These are phyloP conservation scores for Venturia effusa DNA, from an alignment of 2,329 filamentous ascomycete species.

Conservation along the genomic window DNA sequence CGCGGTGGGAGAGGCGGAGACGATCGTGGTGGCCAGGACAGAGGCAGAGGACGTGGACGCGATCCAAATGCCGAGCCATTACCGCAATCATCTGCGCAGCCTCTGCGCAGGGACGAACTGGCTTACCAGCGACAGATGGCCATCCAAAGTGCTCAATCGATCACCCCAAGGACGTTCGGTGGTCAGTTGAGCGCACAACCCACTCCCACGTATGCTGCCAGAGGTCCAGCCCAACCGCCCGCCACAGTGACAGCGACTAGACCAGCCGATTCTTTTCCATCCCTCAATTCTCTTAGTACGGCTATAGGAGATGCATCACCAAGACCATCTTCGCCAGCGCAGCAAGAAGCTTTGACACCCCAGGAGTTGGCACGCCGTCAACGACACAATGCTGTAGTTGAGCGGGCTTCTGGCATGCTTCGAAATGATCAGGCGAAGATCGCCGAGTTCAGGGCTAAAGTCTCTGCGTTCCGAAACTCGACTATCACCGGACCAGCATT, in stretches of 20 bases:
- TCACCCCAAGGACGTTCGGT: conserved; percentile 71
- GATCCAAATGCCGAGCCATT: conserved; percentile 80
- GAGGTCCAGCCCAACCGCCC: background rate
- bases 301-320: background rate
- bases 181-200: conserved; percentile 55
- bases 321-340: conserved; percentile 27
- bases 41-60: conserved; percentile 54
- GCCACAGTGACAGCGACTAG: background rate
- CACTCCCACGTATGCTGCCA: background rate
- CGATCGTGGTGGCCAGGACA: conserved; percentile 33
- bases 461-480: conserved; percentile 67
- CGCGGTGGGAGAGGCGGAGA: conserved; percentile 21
- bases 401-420: conserved; percentile 72
- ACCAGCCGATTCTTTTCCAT: conserved; percentile 13
- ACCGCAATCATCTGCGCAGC: conserved; percentile 65
- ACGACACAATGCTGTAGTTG: conserved; percentile 74
- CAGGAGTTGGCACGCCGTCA: conserved; percentile 73
- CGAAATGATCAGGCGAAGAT: conserved; percentile 68
- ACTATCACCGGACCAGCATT: conserved; percentile 62
- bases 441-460: conserved; percentile 62
- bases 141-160: conserved; percentile 76
- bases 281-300: conserved; percentile 18
- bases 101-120: conserved; percentile 73
- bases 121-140: conserved; percentile 89
- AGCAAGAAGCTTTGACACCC: conserved; percentile 44